Base-by-base conservation (phyloP, 2,329 filamentous ascomycete genomes). In the Didymella pinodella region DNA sequence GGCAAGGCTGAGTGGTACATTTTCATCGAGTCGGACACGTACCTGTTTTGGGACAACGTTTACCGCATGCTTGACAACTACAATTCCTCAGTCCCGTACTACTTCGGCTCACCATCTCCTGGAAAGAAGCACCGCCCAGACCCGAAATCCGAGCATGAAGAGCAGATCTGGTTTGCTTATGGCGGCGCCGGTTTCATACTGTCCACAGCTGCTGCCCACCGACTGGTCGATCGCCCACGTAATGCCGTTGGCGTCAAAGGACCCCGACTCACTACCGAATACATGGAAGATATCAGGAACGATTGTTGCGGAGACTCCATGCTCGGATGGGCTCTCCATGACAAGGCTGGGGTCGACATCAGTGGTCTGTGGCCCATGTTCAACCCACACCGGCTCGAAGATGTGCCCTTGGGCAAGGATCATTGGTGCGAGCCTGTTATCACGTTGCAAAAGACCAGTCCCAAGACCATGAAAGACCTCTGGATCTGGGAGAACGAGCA, bases 161-260 rank as follows among this genome's bases (percentile, higher is more conserved):
- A 81, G 2, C 7, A 71, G 29, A 44, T 50, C n/a, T 63, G 54
- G 62, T 78, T 79, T 36, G 78, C 75, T 0, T 75, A 78, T 52
- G 75, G 76, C 22, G 77, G 77, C 0, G 68, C 66, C 22, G 77
- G 73, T 1, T 78, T 76, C 50, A 65, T 79, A 7, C 53, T 78
- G 16, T 77, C 76, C 2, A 61, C 80, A 41, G 79, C 78, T 2
- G 79, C 84, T 16, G 84, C 87, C 80, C 73, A 78, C 59, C 77
- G 57, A 25, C 52, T 59, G 77, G 79, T 1, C 74, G 80, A 50
- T 82, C 78, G 48, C 62, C 72, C 8, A 44, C 44, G 34, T 56
- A 48, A 65, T 55, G 71, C n/a, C 25, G 22, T 64, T 8, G 61
- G 58, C 16, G 53, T 63, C 3, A 43, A 58, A 52, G 57, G 59